These are phyloP conservation scores for California macrophylla DNA, from an alignment of 441 rosid species.

Conservation along the genomic window DNA sequence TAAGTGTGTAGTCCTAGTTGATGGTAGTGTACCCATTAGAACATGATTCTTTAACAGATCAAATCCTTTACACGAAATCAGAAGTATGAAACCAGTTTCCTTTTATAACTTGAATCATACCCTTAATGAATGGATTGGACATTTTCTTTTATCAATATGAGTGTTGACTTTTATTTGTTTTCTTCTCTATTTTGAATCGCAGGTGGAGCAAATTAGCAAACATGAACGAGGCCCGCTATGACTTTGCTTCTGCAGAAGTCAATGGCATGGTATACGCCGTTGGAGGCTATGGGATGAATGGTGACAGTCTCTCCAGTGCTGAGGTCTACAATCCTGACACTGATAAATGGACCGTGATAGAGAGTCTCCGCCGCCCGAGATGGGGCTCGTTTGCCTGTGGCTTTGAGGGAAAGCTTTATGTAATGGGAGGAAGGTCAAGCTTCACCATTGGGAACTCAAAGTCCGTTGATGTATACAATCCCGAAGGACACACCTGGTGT, in stretches of 20 bases:
- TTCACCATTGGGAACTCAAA: constrained; percentile 88
- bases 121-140: too few relatives aligned
- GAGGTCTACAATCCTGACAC: constrained; percentile 74
- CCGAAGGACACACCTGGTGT: constrained; percentile 56
- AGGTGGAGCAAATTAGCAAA: constrained; percentile 81
- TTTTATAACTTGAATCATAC: too few relatives aligned
- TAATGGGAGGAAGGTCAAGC: constrained; percentile 94
- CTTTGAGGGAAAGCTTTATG: constrained; percentile 76
- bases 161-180: not conserved
- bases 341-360: constrained; percentile 53
- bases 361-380: constrained; percentile 77
- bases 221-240: constrained; percentile 75
- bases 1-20: not conserved
- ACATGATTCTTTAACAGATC: too few relatives aligned
- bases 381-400: constrained; percentile 86
- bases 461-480: constrained; percentile 67
- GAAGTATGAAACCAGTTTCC: too few relatives aligned
- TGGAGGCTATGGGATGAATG: constrained; percentile 71
- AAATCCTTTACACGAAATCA: too few relatives aligned
- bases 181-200: constrained; percentile 19
- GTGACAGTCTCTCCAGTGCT: constrained; percentile 64
- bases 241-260: constrained; percentile 81
- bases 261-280: constrained; percentile 70
- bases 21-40: too few relatives aligned
- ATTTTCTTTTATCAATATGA: not conserved